These are phyloP conservation scores for Yamadazyma triangularis DNA, from an alignment of 1,139 yeast species.

Conservation along the genomic window DNA sequence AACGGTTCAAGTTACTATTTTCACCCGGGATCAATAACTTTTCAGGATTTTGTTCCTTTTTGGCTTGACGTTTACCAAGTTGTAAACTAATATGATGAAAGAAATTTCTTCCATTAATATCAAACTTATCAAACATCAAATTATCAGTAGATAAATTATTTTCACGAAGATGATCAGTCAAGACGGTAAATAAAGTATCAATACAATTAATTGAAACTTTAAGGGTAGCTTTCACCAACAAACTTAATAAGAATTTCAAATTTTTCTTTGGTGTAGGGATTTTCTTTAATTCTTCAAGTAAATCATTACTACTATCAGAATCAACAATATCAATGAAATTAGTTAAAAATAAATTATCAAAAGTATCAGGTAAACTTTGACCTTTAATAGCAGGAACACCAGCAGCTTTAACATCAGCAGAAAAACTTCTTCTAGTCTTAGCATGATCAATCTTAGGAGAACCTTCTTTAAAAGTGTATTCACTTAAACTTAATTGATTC, in stretches of 20 bases:
- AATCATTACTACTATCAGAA: slow-evolving; percentile 40
- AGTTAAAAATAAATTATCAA: slow-evolving; percentile 26
- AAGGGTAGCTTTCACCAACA: slow-evolving; percentile 63
- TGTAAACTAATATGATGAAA: slow-evolving; percentile 79
- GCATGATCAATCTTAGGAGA: slow-evolving; percentile 1
- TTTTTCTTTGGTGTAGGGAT: slow-evolving; percentile 16
- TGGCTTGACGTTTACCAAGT: slow-evolving; percentile 50
- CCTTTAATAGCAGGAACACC: too few relatives aligned
- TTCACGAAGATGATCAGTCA: slow-evolving; percentile 13
- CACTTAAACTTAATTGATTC: slow-evolving; percentile 27
- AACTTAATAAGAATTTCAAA: slow-evolving; percentile 45
- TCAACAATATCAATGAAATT: slow-evolving; percentile 29
- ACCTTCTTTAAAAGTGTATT: slow-evolving; percentile 5
- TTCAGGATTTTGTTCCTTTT: slow-evolving; percentile 14
- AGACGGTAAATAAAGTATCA: slow-evolving; percentile 41
- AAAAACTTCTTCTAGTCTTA: too few relatives aligned
- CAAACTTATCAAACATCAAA: slow-evolving; percentile 54
- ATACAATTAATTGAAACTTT: slow-evolving; percentile 51
- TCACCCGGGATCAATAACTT: slow-evolving; percentile 31
- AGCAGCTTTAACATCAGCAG: too few relatives aligned
- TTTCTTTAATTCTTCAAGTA: slow-evolving; percentile 34
- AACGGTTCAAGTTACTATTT: slow-evolving; percentile 25
- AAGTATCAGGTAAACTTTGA: slow-evolving; percentile 15
- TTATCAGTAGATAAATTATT: slow-evolving; percentile 14
- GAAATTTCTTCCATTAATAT: slow-evolving; percentile 78